Evolutionary conservation across 2,329 filamentous ascomycete species (phyloP).

Genomic region (Orbilia ellipsospora): DNA sequence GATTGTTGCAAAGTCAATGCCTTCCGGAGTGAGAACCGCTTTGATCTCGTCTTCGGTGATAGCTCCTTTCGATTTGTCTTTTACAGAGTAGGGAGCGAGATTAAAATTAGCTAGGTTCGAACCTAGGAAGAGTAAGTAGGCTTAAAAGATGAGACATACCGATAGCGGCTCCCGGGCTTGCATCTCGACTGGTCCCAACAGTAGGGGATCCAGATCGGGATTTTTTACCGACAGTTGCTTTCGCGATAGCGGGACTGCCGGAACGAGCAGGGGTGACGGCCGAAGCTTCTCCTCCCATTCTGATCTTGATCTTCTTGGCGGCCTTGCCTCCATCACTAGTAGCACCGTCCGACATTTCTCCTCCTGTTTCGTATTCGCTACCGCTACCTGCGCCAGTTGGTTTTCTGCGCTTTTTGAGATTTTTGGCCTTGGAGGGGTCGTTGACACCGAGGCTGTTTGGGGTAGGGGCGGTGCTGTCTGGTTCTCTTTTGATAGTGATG

Average conservation of each 20-base stretch:
- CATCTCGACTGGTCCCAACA: conserved; percentile 33
- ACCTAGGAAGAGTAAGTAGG: too few species aligned
- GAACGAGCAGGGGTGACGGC: conserved; percentile 46
- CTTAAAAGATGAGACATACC: conserved; percentile 25
- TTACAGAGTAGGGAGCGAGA: neutral
- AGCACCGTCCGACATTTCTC: conserved; percentile 58
- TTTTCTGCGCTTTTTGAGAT: conserved; percentile 58
- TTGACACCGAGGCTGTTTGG: conserved; percentile 20
- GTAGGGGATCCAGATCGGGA: conserved; percentile 55
- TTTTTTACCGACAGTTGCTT: conserved; percentile 42
- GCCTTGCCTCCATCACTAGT: conserved; percentile 56
- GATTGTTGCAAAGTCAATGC: conserved; percentile 59
- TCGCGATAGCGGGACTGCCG: conserved; percentile 23
- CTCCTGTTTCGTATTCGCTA: conserved; percentile 56
- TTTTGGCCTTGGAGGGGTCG: conserved; percentile 34
- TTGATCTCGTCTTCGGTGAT: conserved; percentile 59
- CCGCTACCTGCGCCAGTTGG: conserved; percentile 54
- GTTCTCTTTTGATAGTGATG: conserved; percentile 57
- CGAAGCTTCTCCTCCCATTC: conserved; percentile 46
- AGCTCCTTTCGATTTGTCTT: conserved; percentile 58
- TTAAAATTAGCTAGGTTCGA: neutral
- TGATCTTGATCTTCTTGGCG: conserved; percentile 58
- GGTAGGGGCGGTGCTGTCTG: conserved; percentile 54
- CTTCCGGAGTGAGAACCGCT: conserved; percentile 57
- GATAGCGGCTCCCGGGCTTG: conserved; percentile 36